Evolutionary conservation across 2,329 filamentous ascomycete species (phyloP), one percentile per base, ranked within the genome.

Genomic region (Aspergillus aculeatinus): DNA sequence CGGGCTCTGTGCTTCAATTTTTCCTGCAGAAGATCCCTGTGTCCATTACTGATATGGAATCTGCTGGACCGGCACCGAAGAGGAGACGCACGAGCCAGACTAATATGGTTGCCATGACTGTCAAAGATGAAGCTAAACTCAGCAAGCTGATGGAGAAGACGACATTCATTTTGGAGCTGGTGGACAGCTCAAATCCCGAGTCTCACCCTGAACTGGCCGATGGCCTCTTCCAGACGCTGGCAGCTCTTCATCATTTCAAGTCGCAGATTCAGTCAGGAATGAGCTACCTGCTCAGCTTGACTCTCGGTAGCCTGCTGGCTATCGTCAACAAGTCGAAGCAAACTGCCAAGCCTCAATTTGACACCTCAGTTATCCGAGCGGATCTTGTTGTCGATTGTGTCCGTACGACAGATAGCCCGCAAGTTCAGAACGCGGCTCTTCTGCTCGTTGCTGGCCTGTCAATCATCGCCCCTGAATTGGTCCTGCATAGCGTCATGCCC

Each of bases 401-500:
- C 49, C 90, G 96, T 70, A 93, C 91, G 63, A 96, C 93, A 0
- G 87, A 91, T 27, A 97, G 90, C 74, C 92, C 93, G 0, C 92
- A 96, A 64, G 92, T 99, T 6, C 96, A 98, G 73, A 97, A 96
- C 71, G 88, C 89, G 5, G 93, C 95, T 4, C 82, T 99, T 14
- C 85, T 98, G 9, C 82, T 99, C 27, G 91, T 98, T 60, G 92
- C 94, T 25, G 89, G 88, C 59, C 82, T 99, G 47, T 94, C 95
- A 23, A 89, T 89, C 44, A 90, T 93, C 66, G 91, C 92, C 0
- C 95, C 96, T 0, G 93, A 96, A 73, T 81, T 96, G 51, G 91
- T 99, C 3, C 83, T 99, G 59, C 94, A 99, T 77, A 97, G 92
- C 68, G 91, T 99, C 57, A 99, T 99, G 95, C 95, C 95, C 12